These are phyloP conservation scores for Podochytrium sp. DNA, from an alignment of 192 early-diverging fungal species.

Conservation along the genomic window DNA sequence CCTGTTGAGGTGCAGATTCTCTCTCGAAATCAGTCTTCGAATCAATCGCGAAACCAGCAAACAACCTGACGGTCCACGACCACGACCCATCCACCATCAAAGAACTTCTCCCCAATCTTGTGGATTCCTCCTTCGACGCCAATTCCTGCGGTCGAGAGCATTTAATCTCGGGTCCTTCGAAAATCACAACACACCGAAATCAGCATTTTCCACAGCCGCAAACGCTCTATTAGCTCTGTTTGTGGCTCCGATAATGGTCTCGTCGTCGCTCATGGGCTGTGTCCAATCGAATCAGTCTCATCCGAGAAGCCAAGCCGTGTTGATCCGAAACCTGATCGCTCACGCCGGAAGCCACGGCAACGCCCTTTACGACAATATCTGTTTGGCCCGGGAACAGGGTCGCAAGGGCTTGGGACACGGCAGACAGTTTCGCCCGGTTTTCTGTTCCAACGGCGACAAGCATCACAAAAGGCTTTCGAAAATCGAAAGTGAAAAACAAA, in stretches of 20 bases:
- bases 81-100: conserved; percentile 40
- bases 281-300: not conserved
- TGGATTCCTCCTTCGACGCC: conserved; percentile 41
- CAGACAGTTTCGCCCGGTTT: conserved; percentile 19
- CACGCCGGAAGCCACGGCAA: conserved; percentile 23
- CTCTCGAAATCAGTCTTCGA: not conserved
- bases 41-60: not conserved
- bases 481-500: too few relatives aligned
- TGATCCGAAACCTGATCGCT: conserved; percentile 23
- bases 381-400: not conserved
- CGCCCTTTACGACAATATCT: not conserved
- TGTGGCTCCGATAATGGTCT: conserved; percentile 37
- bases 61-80: conserved; percentile 27
- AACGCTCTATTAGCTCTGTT: conserved; percentile 31
- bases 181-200: conserved; percentile 24
- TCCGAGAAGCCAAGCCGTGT: not conserved
- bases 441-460: conserved; percentile 27
- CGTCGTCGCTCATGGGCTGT: conserved; percentile 40
- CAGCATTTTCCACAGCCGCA: conserved; percentile 6
- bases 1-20: conserved; percentile 6
- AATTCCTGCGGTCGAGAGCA: conserved; percentile 9
- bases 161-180: not conserved
- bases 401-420: conserved; percentile 9
- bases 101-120: conserved; percentile 28
- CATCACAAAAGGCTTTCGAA: too few relatives aligned